A percentile compares a stretch with the other conserved stretches of the same genome.
These are phyloP conservation scores for Margaritispora aquatica DNA, from an alignment of 495 filamentous ascomycete genomes.

Conservation along the genomic window DNA sequence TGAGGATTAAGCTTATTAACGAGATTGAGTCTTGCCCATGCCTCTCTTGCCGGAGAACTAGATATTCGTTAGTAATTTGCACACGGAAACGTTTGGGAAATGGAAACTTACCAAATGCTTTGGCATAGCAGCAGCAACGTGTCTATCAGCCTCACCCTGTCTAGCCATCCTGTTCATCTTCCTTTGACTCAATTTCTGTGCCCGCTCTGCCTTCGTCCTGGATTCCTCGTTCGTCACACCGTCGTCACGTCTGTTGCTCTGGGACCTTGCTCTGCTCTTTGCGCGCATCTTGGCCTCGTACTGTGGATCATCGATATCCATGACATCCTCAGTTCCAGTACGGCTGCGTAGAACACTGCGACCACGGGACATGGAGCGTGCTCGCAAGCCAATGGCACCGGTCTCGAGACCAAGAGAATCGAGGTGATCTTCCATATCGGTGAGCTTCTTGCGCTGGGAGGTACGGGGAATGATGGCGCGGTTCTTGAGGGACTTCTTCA, in stretches of 20 bases:
- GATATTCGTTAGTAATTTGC: constrained; percentile 9
- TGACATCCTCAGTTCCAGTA: constrained; percentile 51
- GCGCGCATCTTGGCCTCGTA: constrained; percentile 59
- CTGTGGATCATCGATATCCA: constrained; percentile 76
- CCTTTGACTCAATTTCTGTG: constrained; percentile 86
- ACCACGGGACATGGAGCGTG: constrained; percentile 59
- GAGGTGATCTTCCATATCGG: constrained; percentile 77
- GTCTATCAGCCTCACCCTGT: constrained; percentile 93
- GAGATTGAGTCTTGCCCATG: constrained; percentile 53
- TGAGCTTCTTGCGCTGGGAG: constrained; percentile 65
- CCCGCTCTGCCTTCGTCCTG: constrained; percentile 73
- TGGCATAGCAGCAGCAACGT: constrained; percentile 70
- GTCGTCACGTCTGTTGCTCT: constrained; percentile 79
- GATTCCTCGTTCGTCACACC: constrained; percentile 58
- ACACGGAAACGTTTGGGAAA: not conserved
- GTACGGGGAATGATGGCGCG: constrained; percentile 82
- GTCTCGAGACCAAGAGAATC: constrained; percentile 82
- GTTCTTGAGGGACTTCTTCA: constrained; percentile 95
- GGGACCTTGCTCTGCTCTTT: constrained; percentile 72
- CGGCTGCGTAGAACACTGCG: constrained; percentile 47
- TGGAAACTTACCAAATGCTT: constrained; percentile 79
- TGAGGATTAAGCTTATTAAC: constrained; percentile 25
- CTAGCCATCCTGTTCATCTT: constrained; percentile 98
- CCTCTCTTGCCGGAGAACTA: constrained; percentile 53
- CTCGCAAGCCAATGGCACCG: constrained; percentile 62